Conservation (phyloP, 352 stramenopile genomes). For the Phytophthora constricta region DNA sequence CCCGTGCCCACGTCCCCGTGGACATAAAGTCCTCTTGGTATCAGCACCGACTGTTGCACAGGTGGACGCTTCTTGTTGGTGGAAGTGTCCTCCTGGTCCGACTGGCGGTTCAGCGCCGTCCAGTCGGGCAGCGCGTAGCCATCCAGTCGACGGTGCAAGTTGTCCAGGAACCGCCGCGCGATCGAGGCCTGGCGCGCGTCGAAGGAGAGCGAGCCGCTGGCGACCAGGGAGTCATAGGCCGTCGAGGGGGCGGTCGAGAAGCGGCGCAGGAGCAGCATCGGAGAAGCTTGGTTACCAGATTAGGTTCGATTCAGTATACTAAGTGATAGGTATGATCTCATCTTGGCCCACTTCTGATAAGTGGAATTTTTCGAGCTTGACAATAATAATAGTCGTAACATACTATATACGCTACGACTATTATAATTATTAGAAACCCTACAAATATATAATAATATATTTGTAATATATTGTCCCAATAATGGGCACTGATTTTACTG, state of each 20-base stretch:
- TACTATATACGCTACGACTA: too few species aligned
- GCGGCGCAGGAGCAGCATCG: too few species aligned
- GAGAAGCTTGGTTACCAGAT: too few species aligned
- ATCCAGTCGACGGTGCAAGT: slow-evolving; percentile 58
- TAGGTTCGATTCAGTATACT: too few species aligned
- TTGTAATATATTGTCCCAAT: too few species aligned
- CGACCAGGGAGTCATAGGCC: slow-evolving; percentile 39
- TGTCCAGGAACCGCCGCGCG: slow-evolving; percentile 58
- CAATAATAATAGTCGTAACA: too few species aligned
- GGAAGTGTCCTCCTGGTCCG: neutral
- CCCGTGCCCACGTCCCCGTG: slow-evolving; percentile 95
- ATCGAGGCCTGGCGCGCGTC: slow-evolving; percentile 44
- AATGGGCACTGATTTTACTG: too few species aligned
- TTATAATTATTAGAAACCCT: too few species aligned
- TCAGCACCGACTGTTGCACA: slow-evolving; percentile 31
- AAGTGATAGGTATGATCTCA: too few species aligned
- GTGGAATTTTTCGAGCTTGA: too few species aligned
- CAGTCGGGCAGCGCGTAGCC: slow-evolving; percentile 60
- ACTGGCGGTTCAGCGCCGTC: neutral
- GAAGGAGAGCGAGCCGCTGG: slow-evolving; percentile 28
- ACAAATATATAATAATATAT: too few species aligned
- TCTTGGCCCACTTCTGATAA: too few species aligned
- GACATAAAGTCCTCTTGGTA: slow-evolving; percentile 94
- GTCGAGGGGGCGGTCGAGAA: slow-evolving; percentile 31
- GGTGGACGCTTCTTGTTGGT: neutral